Evolutionary conservation across 805 yeast genomes (phyloP).

Genomic region (Huiozyma naganishii): DNA sequence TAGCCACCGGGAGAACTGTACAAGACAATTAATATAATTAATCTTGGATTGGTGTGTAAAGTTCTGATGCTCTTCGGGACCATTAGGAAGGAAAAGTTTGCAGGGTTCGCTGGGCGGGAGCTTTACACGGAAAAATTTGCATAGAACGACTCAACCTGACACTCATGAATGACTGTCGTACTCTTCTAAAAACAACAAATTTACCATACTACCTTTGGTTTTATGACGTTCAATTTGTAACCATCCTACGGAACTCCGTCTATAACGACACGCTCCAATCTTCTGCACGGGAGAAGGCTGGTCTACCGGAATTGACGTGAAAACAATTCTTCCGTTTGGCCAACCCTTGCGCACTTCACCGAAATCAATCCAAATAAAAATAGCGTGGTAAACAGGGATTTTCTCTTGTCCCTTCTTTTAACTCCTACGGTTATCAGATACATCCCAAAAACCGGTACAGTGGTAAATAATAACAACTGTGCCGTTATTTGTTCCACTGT

Average conservation of each 20-base stretch:
- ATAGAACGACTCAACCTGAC: constrained; percentile 6
- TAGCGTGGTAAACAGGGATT: not conserved
- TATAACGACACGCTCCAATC: not conserved
- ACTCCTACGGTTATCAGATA: constrained; percentile 3
- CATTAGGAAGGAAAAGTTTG: too few species aligned
- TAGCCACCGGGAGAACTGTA: too few species aligned
- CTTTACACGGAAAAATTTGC: too few species aligned
- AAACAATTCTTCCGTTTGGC: constrained; percentile 5
- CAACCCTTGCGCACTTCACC: constrained; percentile 3
- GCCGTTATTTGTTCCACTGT: not conserved
- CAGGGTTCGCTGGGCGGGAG: too few species aligned
- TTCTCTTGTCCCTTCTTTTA: constrained; percentile 2
- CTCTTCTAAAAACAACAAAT: constrained; percentile 1
- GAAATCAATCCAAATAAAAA: not conserved
- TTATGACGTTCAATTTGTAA: constrained; percentile 6
- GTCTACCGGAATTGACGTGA: constrained; percentile 3
- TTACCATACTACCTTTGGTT: constrained; percentile 7
- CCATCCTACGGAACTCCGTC: constrained; percentile 2
- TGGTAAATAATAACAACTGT: not conserved
- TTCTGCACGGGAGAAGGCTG: constrained; percentile 1
- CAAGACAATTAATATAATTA: too few species aligned
- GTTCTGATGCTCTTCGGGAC: too few species aligned
- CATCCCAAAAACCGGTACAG: not conserved
- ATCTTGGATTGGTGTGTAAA: too few species aligned
- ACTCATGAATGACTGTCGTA: constrained; percentile 8